These are phyloP conservation scores for Lyophyllum shimeji DNA, from an alignment of 768 basidiomycete species.

Conservation along the genomic window DNA sequence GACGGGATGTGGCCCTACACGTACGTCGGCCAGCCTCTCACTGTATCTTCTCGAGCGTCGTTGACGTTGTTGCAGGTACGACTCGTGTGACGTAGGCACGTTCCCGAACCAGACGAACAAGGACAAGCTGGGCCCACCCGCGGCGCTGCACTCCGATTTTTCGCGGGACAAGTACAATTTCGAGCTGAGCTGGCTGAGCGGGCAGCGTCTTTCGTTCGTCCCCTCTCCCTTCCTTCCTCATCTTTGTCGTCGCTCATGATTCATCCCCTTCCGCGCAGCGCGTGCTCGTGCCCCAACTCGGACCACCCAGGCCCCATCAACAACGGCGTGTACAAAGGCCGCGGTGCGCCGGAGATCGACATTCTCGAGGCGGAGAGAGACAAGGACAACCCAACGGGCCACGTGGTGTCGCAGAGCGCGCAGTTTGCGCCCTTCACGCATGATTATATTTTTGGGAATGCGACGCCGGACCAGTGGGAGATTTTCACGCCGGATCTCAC, in stretches of 20 bases:
- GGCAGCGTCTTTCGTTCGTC: constrained; percentile 67
- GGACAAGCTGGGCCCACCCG: constrained; percentile 54
- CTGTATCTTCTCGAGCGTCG: neutral
- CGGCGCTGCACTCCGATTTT: constrained; percentile 53
- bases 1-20: constrained; percentile 88
- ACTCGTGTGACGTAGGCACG: constrained; percentile 76
- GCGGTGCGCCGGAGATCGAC: constrained; percentile 83
- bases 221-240: neutral
- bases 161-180: constrained; percentile 52
- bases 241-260: neutral
- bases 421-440: constrained; percentile 64
- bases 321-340: constrained; percentile 38
- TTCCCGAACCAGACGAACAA: constrained; percentile 66
- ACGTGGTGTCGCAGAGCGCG: constrained; percentile 70
- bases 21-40: constrained; percentile 29
- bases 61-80: constrained; percentile 47
- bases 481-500: constrained; percentile 32
- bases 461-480: constrained; percentile 29
- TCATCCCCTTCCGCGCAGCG: constrained; percentile 30
- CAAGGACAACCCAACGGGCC: constrained; percentile 44
- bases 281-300: constrained; percentile 73
- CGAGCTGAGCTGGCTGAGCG: constrained; percentile 72
- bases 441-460: constrained; percentile 38
- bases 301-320: constrained; percentile 74
- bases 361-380: constrained; percentile 75